Base-by-base conservation (phyloP, 176 grass and related monocot genomes). In the Luzula sylvatica region DNA sequence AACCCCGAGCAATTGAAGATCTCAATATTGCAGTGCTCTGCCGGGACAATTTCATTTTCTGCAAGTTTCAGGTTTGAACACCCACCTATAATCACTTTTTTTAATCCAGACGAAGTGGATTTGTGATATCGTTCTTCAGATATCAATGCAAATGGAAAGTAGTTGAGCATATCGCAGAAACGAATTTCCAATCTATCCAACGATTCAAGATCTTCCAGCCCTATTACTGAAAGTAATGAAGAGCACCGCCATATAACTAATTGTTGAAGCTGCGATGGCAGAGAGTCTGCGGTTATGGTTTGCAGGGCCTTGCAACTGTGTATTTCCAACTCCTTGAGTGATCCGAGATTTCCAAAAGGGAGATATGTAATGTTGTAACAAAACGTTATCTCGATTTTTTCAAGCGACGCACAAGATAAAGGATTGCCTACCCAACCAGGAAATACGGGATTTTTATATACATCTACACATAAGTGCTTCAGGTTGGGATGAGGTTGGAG, bases 401-500 rank as follows among this genome's bases (percentile, higher is more conserved):
- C 52, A 55, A 55, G 52, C 29, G 52, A 55, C 29, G 52, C 52
- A 55, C 52, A 51, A 45, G 39, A 75, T 32, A 55, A 35, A 13
- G 72, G 38, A 41, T 67, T 24, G 9, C 61, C 43, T 17, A 53
- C 27, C 61, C 72, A 75, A 20, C 8, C 9, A 12, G 72, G 72
- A 23, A 75, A 58, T 30, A 20, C 25, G 23, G 50, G 6, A 42
- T 29, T 41, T 19, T 20, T 20, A 51, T 59, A 67, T 14, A 60
- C 61, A 3, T 50, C 12, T 9, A 75, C 28, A n/a, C 2, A 20
- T 26, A 75, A 23, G n/a, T 48, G 53, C 50, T 59, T 55, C 5
- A 75, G 52, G 42, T 30, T 66, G 2, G 21, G 23, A 58, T 58
- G 42, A 43, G 62, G 72, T 50, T 40, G 53, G 13, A 75, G 62